These are phyloP conservation scores for Clarireedia monteithiana DNA, from an alignment of 2,329 filamentous ascomycete species.

Conservation along the genomic window DNA sequence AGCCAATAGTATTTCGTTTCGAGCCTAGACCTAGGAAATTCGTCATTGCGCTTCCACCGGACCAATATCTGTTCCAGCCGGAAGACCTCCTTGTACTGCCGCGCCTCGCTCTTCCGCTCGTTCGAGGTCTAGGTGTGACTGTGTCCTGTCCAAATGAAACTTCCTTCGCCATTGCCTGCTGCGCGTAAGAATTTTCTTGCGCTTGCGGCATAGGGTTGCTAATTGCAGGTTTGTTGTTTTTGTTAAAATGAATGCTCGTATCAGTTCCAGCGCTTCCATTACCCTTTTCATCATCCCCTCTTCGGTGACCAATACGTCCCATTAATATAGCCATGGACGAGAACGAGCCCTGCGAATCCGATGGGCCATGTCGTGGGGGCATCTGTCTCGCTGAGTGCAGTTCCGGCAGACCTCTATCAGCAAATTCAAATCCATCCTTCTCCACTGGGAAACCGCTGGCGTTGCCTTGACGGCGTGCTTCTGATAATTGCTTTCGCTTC, in stretches of 20 bases:
- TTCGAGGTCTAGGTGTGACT: conserved; percentile 14
- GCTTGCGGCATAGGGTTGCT: conserved; percentile 52
- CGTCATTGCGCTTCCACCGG: conserved; percentile 56
- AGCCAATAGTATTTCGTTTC: conserved; percentile 35
- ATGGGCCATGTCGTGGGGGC: conserved; percentile 36
- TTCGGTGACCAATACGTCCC: conserved; percentile 49
- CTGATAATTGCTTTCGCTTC: conserved; percentile 45
- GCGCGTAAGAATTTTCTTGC: conserved; percentile 29
- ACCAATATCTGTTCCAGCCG: conserved; percentile 73
- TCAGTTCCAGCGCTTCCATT: conserved; percentile 50
- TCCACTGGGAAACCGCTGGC: conserved; percentile 44
- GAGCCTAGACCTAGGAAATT: conserved; percentile 55
- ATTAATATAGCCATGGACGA: conserved; percentile 59
- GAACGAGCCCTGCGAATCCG: conserved; percentile 48
- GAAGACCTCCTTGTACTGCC: conserved; percentile 52
- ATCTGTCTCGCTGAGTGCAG: conserved; percentile 31
- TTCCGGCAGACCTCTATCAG: conserved; percentile 34
- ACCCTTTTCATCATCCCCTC: conserved; percentile 34
- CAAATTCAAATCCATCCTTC: conserved; percentile 46
- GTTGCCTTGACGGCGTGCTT: conserved; percentile 38
- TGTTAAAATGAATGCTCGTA: conserved; percentile 52
- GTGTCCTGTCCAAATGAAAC: conserved; percentile 30
- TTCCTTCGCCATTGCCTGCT: conserved; percentile 9
- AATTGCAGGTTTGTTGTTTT: conserved; percentile 54
- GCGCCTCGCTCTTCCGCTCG: conserved; percentile 16